These are phyloP conservation scores for Brassica carinata DNA, from an alignment of 345 rosid species.

Conservation along the genomic window DNA sequence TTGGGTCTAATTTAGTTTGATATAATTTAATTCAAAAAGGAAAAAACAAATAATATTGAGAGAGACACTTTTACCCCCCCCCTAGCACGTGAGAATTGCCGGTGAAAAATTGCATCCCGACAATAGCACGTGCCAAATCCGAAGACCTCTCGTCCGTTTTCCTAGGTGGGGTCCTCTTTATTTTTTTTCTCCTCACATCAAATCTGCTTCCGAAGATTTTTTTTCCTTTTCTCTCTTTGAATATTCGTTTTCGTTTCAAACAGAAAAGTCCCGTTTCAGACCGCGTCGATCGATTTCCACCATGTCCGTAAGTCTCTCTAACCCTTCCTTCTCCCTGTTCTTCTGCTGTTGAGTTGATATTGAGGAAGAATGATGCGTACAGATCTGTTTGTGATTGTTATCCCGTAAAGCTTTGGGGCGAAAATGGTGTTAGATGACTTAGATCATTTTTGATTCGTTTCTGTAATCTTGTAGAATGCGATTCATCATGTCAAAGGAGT, in stretches of 20 bases:
- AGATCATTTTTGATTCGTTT: background rate
- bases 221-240: background rate
- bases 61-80: too few relatives aligned
- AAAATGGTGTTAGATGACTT: background rate
- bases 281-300: slow-evolving; percentile 17
- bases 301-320: slow-evolving; percentile 34
- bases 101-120: slow-evolving; percentile 2
- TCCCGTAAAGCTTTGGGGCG: background rate
- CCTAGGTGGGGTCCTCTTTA: slow-evolving; percentile 21
- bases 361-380: background rate
- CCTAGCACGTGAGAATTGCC: slow-evolving; percentile 23
- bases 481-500: background rate
- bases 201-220: slow-evolving; percentile 28
- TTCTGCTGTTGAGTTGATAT: slow-evolving; percentile 9
- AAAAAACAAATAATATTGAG: too few relatives aligned
- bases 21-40: too few relatives aligned
- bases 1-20: too few relatives aligned
- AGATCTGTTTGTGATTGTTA: slow-evolving; percentile 28
- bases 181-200: slow-evolving; percentile 1
- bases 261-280: background rate
- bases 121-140: slow-evolving; percentile 37
- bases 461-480: background rate
- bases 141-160: slow-evolving; percentile 32
- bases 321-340: background rate
- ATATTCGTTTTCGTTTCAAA: slow-evolving; percentile 27